Base-by-base conservation (phyloP, 768 basidiomycete species). In the Royoungia palumana region DNA sequence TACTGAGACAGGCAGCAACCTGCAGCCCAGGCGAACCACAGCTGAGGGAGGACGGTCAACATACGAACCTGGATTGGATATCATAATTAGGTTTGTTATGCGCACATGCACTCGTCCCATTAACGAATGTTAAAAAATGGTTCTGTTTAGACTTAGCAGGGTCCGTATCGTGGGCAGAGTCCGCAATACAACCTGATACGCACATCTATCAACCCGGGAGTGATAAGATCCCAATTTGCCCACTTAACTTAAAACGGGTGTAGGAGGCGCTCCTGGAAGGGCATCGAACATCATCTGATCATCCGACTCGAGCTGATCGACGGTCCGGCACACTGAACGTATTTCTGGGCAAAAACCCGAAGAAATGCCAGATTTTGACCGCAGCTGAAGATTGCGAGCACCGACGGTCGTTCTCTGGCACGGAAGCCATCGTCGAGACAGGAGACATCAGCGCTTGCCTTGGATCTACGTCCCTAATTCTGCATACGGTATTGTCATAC, bases 231-330 rank as follows among this genome's bases (percentile, higher is more conserved):
- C 44, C n/a, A n/a, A n/a, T n/a, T 43, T 28, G 21, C 5, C 28
- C 36, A 47, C 49, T 49, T 46, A 50, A 11, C 59, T 62, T 41
- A 49, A n/a, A 61, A 56, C 35, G 39, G 60, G 61, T 20, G 50
- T 63, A 44, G 14, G 6, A 1, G 39, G 44, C 46, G 52, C 56
- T 44, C 48, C 42, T 44, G 41, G 46, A 56, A 22, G 30, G 51
- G 46, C 30, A 47, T 49, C 49, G 43, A 27, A 12, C 28, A 37
- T n/a, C 20, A 43, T 19, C 17, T 25, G 41, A 50, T 7, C 28
- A 24, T 50, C 35, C 35, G 19, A 24, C 21, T 34, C 36, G n/a
- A 30, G 37, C 28, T 59, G 34, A 48, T 40, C 34, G 44, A 20
- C 12, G 30, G 35, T 21, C 51, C 51, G 44, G 44, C 30, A 30